These are phyloP conservation scores for Suhomyces atakaporum DNA, from an alignment of 1,139 yeast species.

Conservation along the genomic window DNA sequence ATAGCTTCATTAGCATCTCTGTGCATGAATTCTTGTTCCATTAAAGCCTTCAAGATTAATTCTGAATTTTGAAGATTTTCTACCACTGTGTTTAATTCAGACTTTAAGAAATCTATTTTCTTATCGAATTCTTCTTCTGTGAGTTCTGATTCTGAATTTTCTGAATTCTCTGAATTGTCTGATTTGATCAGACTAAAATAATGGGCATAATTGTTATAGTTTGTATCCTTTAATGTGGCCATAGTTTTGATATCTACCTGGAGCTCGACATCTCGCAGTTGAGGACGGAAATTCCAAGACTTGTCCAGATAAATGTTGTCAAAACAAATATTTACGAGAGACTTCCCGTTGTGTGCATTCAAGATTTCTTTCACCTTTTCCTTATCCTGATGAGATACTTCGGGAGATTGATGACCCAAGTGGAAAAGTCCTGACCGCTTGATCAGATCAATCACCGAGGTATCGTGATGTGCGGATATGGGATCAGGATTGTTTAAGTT, in stretches of 20 bases:
- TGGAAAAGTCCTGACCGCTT: slow-evolving; percentile 18
- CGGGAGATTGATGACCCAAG: slow-evolving; percentile 7
- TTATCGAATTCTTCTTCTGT: slow-evolving; percentile 37
- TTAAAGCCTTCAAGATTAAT: slow-evolving; percentile 28
- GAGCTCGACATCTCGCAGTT: slow-evolving; percentile 34
- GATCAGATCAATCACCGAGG: neutral
- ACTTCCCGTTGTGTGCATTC: slow-evolving; percentile 28
- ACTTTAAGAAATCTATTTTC: slow-evolving; percentile 30
- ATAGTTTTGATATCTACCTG: slow-evolving; percentile 39
- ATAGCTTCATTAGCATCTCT: slow-evolving; percentile 46
- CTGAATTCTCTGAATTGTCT: slow-evolving; percentile 8
- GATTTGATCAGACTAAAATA: slow-evolving; percentile 30
- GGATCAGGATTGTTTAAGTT: slow-evolving; percentile 28
- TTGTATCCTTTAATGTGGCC: slow-evolving; percentile 34
- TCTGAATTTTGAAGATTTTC: slow-evolving; percentile 34
- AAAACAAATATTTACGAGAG: slow-evolving; percentile 42
- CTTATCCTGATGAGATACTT: slow-evolving; percentile 3
- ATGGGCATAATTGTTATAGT: slow-evolving; percentile 39
- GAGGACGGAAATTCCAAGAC: slow-evolving; percentile 46
- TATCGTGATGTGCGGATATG: slow-evolving; percentile 4
- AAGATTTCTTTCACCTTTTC: slow-evolving; percentile 20
- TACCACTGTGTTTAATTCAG: slow-evolving; percentile 34
- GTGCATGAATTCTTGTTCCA: slow-evolving; percentile 37
- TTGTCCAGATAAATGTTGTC: slow-evolving; percentile 46
- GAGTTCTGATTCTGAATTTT: slow-evolving; percentile 17